Evolutionary conservation across 129 eudicot genomes (phyloP).

Genomic region (Gnaphalium uliginosum): DNA sequence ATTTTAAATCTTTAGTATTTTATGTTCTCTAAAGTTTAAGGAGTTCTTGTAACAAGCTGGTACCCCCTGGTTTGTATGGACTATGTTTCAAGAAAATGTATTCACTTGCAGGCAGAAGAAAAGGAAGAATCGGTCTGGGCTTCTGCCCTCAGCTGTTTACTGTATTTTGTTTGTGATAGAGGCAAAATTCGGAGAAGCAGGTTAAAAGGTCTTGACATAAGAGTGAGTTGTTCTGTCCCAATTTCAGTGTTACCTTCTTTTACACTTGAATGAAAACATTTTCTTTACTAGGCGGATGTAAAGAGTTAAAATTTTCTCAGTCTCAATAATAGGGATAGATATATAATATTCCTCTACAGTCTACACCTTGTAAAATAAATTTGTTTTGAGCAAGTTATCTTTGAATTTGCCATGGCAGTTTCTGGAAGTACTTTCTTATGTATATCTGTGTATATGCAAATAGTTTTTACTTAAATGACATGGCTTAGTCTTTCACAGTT

Average conservation of each 20-base stretch:
- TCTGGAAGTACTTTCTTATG: slow-evolving; percentile 5
- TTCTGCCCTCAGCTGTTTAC: slow-evolving; percentile 92
- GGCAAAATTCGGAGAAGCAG: slow-evolving; percentile 94
- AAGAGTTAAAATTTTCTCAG: neutral
- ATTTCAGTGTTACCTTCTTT: slow-evolving; percentile 1
- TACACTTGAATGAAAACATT: slow-evolving; percentile 9
- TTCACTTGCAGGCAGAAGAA: slow-evolving; percentile 66
- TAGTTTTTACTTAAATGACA: slow-evolving; percentile 2
- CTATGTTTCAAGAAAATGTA: slow-evolving; percentile 13
- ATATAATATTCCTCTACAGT: slow-evolving; percentile 3
- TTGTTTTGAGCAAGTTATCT: neutral
- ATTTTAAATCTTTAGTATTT: slow-evolving; percentile 6
- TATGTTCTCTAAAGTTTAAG: neutral
- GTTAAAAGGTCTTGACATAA: slow-evolving; percentile 87
- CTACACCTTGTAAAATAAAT: neutral
- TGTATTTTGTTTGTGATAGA: slow-evolving; percentile 91
- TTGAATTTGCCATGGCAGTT: neutral
- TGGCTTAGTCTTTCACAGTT: neutral
- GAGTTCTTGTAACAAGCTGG: neutral
- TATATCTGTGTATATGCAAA: slow-evolving; percentile 1
- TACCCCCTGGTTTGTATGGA: neutral
- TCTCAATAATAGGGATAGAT: neutral
- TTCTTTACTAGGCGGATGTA: slow-evolving; percentile 17
- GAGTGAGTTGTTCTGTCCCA: slow-evolving; percentile 58
- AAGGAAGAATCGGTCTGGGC: slow-evolving; percentile 97